Base-by-base conservation (phyloP, 371 early-diverging fungal species). In the Mortierella sp. region DNA sequence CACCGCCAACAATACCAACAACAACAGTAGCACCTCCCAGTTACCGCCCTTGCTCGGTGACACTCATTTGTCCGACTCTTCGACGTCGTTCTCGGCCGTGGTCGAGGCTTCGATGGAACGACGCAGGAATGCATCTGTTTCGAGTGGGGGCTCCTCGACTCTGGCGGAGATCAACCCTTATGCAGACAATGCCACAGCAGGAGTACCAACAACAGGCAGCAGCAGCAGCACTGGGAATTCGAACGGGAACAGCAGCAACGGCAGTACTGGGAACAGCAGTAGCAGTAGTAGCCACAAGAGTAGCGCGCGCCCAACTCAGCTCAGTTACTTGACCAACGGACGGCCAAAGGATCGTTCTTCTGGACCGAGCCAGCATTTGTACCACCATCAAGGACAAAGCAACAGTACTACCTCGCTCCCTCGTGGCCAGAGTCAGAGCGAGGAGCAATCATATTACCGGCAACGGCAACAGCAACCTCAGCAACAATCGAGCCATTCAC, bases 81-180 rank as follows among this genome's bases (percentile, higher is more conserved):
- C 29, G 7, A 39, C 61, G 26, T 29, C 67, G 3, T 74, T 79
- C 16, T 31, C 79, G n/a, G 47, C 73, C 7, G 79, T 74, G 19
- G 74, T 79, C 11, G 74, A 74, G 37, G 79, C 74, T 8, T 22
- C 79, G n/a, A 74, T 65, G 70, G 66, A 55, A 16, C 74, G 79
- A 43, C 65, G 66, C 70, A 79, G 45, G 66, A 50, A 70, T 16
- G 10, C 47, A 5, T 71, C 77, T 10, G 73, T 72, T 16, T 67
- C 69, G 40, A 71, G 68, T 24, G 68, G 40, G 24, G 43, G 41
- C 34, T 71, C 76, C 16, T 76, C 71, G 3, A 68, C 68, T 24
- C 66, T 44, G 26, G 52, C 64, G 40, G 66, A 45, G 9, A 52
- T 52, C 41, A 75, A 69, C 37, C 70, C 76, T 5, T 66, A 64